Evolutionary conservation across 1,284 basidiomycete species (phyloP), one percentile per base, ranked within the genome.

Genomic region (Cryptococcus hybrid): DNA sequence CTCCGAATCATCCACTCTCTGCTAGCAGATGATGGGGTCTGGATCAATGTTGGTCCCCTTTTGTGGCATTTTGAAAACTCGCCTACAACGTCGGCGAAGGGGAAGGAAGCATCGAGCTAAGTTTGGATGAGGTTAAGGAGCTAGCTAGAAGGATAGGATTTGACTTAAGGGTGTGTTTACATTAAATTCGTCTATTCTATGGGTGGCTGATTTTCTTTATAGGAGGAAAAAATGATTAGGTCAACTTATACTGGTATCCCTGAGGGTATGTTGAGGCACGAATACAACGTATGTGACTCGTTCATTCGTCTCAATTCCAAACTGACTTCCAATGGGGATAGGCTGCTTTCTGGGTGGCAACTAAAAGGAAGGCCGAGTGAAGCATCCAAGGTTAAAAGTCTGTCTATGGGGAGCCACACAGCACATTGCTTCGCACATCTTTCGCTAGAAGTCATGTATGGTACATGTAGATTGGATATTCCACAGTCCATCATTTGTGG

Each of bases 21-120:
- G 36, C 82, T 96, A n/a, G 45, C 9, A n/a, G 87, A 87, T 0
- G 89, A 87, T 34, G 93, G 92, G 1, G 83, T 92, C 6, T 95
- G 92, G 92, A 88, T 95, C 66, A 97, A 96, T 71, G 79, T 93
- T 6, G 92, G 95, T 1, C 96, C 95, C 0, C 79, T 97, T 1
- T 79, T 98, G 35, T 99, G 95, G 94, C 94, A 99, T 74, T 97
- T 88, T 79, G 93, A 97, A 73, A 93, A 93, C 76, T 69, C 74
- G 47, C 63, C 68, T 3, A 90, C 89, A 67, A 83, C 78, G 42
- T 69, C 69, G 6, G 50, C 61, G 2, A 85, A 86, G 7, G 90
- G 56, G 84, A 87, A 5, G 71, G 69, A 0, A 92, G 88, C 7
- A 84, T 98, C 53, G 95, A 98, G 78, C 82, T 98, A 13, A 89